phyloP scores from a whole-genome alignment of 2,329 filamentous ascomycete genomes.

The Thermothelomyces thermophilus region DNA sequence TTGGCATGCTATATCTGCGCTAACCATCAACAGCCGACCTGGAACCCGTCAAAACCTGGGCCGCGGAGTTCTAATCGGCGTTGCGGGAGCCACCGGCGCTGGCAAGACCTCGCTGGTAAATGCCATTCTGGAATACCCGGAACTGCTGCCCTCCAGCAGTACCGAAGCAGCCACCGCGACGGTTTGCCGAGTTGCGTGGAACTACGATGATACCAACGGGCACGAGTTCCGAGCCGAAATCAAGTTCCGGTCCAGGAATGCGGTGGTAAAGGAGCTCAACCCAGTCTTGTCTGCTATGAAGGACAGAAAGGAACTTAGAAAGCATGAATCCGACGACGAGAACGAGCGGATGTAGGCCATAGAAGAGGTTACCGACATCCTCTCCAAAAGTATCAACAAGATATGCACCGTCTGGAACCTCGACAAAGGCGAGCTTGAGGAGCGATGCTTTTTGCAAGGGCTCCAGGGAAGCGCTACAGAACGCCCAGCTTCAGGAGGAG shows the following conservation, averaged over 20 bases:
- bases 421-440: neutral
- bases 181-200: slow-evolving; percentile 14
- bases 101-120: slow-evolving; percentile 18
- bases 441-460: slow-evolving; percentile 7
- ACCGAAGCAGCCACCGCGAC: slow-evolving; percentile 1
- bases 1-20: neutral
- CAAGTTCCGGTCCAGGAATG: slow-evolving; percentile 4
- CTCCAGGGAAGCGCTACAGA: neutral
- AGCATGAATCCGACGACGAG: slow-evolving; percentile 3
- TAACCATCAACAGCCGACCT: neutral
- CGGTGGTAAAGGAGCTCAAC: slow-evolving; percentile 10
- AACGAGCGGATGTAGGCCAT: neutral
- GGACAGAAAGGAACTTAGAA: neutral
- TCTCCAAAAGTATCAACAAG: slow-evolving; percentile 1
- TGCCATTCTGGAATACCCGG: slow-evolving; percentile 6
- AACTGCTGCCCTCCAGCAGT: slow-evolving; percentile 11
- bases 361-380: slow-evolving; percentile 1
- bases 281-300: neutral
- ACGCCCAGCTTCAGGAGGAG: neutral
- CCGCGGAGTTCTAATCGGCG: slow-evolving; percentile 14
- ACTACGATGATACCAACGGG: neutral
- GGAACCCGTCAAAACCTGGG: neutral
- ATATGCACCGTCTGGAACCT: slow-evolving; percentile 9
- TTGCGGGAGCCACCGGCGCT: slow-evolving; percentile 14
- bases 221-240: slow-evolving; percentile 13